A percentile compares a stretch with the other conserved stretches of the same genome.
Evolutionary conservation across 2,329 filamentous ascomycete species (phyloP).

Genomic region (Aspergillus udagawae): DNA sequence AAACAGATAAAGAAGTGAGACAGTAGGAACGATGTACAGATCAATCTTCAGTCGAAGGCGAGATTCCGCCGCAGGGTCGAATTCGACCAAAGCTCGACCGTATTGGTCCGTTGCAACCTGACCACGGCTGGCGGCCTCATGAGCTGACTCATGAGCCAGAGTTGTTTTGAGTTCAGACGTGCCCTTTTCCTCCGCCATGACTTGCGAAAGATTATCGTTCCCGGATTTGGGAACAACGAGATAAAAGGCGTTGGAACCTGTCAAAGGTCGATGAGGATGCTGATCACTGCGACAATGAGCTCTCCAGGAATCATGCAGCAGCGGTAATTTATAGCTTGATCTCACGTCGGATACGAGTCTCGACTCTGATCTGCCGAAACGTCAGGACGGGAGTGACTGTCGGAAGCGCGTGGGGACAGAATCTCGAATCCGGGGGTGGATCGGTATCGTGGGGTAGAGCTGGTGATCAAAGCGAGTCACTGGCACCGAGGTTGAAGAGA

Average conservation of each 20-base stretch:
- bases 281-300: background rate
- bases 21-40: conserved; percentile 61
- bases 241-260: background rate
- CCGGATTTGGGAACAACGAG: no score
- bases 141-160: conserved; percentile 16
- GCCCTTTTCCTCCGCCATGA: conserved; percentile 20
- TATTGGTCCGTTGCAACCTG: conserved; percentile 50
- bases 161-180: conserved; percentile 14
- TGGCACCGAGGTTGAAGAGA: background rate
- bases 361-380: background rate
- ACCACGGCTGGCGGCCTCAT: conserved; percentile 42
- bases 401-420: background rate
- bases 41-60: conserved; percentile 63
- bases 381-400: background rate
- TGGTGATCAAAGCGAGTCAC: background rate
- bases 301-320: background rate
- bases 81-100: conserved; percentile 49
- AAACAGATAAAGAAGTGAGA: conserved; percentile 64
- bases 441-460: background rate
- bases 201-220: background rate
- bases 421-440: background rate
- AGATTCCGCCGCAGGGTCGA: conserved; percentile 56
- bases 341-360: background rate
- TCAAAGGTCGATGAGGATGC: background rate
- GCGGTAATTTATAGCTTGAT: background rate